Evolutionary conservation across 2,329 filamentous ascomycete species (phyloP), one percentile per base, ranked within the genome.

Genomic region (Colletotrichum simmondsii): DNA sequence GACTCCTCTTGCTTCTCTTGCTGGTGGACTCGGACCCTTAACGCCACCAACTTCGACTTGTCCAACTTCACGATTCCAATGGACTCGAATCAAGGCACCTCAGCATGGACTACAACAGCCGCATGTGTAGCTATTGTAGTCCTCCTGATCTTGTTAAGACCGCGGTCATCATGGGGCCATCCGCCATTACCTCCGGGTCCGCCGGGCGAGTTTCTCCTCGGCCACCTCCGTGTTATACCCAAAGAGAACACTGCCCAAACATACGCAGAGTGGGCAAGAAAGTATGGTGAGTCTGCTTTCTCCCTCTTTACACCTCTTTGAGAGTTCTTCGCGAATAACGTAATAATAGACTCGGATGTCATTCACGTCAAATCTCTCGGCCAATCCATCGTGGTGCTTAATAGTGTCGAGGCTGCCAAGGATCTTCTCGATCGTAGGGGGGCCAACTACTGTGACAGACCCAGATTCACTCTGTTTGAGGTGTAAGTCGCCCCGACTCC

Each of bases 231-330:
- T 2, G 84, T 86, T 65, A 77, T 81, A 42, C 85, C 69, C 52
- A 68, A 64, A 46, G 67, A 75, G 35, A 61, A 58, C 49, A 73
- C 74, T 5, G 74, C 74, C 32, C 71, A 60, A 52, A 68, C 65
- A 19, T 75, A 75, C 57, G 65, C 71, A 6, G 54, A 74, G 60
- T 75, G 74, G 74, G 73, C 73, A 24, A 65, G 71, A 37, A 59
- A 71, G 94, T 79, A 93, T 94, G 81, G 92, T 94, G 26, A 70
- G 74, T 65, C 14, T n/a, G 42, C 32, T 19, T 11, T 12, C 46
- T 8, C 49, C 24, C 28, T 30, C n/a, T 14, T 11, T 4, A 28
- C 14, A 19, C 19, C 19, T 22, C 28, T 22, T 26, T 10, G 19
- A 19, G 53, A 26, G 11, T 4, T 42, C 28, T 11, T 19, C 14